Evolutionary conservation across 108 stramenopile genomes (phyloP), one percentile per base, ranked within the genome.

Genomic region (Chaetoceros tenuissimus): DNA sequence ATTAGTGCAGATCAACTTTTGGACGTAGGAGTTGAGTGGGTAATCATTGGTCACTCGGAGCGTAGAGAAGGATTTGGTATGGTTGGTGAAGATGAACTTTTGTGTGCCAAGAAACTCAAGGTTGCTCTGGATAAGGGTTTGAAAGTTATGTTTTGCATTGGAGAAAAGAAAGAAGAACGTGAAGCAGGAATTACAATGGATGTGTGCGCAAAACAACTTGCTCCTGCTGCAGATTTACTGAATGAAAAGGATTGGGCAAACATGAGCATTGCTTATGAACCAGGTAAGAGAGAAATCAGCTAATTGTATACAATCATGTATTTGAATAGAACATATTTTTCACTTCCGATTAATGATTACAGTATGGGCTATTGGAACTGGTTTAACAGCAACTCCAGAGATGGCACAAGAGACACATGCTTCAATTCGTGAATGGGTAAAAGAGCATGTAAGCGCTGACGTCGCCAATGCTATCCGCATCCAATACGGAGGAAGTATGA

Each of bases 341-440:
- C n/a, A n/a, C n/a, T n/a, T n/a, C n/a, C n/a, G n/a, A 13, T 20
- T 50, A 7, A 50, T n/a, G 18, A n/a, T 50, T 13, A 82, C 89
- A 29, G 85, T 87, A 18, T 92, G 89, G 89, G 89, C 96, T 51
- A 97, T 97, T 62, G 97, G 97, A 59, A 99, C 99, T 28, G 99
- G 99, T 24, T 78, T 95, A 43, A 96, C 96, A 16, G 99, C 99
- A 51, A 92, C 97, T 5, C 96, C 99, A 3, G 96, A 96, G 65
- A 97, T 98, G 95, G 99, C 99, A 1, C 97, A 99, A 69, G 99
- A 98, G 51, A 96, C 96, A 20, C 98, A 98, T 70, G 75, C 73
- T 26, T 64, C 68, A n/a, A 99, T 99, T 65, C 96, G 99, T 48
- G 59, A 72, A 28, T 99, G 92, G 89, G 63, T 98, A 22, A 31